These are phyloP conservation scores for Clonostachys solani DNA, from an alignment of 2,329 filamentous ascomycete species.

Conservation along the genomic window DNA sequence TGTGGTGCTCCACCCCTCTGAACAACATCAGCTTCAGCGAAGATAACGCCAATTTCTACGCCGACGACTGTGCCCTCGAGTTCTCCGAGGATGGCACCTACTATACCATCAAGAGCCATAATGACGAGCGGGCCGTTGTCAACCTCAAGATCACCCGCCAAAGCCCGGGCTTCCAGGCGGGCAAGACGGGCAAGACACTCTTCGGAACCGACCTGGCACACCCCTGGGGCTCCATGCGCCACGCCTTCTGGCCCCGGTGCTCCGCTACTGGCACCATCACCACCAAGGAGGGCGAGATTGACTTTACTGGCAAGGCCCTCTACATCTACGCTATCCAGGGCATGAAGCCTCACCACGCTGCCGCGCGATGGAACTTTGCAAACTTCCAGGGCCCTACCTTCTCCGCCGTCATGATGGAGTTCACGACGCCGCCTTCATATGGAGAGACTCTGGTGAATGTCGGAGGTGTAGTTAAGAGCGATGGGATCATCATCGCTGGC, in stretches of 20 bases:
- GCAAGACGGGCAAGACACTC: conserved; percentile 76
- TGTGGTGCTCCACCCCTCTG: conserved; percentile 83
- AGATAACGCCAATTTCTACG: conserved; percentile 78
- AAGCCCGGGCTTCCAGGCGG: conserved; percentile 78
- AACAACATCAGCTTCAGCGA: conserved; percentile 79
- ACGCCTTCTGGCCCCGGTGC: conserved; percentile 92
- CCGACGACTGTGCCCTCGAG: conserved; percentile 79
- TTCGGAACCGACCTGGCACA: conserved; percentile 82
- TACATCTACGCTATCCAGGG: conserved; percentile 87
- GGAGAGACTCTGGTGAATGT: conserved; percentile 80
- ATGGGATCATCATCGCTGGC: conserved; percentile 72
- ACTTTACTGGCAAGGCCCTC: conserved; percentile 76
- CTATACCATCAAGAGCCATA: conserved; percentile 88
- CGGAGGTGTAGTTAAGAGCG: conserved; percentile 77
- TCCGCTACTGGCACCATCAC: conserved; percentile 77
- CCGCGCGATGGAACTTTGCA: conserved; percentile 88
- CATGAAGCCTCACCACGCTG: conserved; percentile 98
- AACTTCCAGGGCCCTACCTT: conserved; percentile 85
- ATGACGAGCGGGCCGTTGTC: conserved; percentile 75
- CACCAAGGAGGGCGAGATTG: conserved; percentile 69
- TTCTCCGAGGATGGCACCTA: conserved; percentile 77
- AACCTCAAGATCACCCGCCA: conserved; percentile 76
- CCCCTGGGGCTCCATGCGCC: conserved; percentile 90
- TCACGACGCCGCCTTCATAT: conserved; percentile 89
- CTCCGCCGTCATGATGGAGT: conserved; percentile 94